These are phyloP conservation scores for Arachnomyces sp. DNA, from an alignment of 2,329 filamentous ascomycete species.

Conservation along the genomic window DNA sequence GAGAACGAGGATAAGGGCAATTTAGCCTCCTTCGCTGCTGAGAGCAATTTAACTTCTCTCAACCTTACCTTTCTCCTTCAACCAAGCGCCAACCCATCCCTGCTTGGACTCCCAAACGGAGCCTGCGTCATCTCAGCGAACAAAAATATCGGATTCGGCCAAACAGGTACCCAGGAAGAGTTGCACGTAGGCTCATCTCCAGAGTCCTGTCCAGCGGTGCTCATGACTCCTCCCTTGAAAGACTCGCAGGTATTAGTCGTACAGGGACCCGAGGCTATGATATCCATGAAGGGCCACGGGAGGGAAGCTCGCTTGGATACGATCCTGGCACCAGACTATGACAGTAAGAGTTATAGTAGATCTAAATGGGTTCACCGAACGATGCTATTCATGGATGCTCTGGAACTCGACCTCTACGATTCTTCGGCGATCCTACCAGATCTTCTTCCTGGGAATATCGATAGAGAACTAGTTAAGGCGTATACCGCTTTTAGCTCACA, in stretches of 20 bases:
- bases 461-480: constrained; percentile 8
- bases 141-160: constrained; percentile 10
- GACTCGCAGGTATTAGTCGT: constrained; percentile 8
- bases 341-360: background rate
- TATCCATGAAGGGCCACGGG: constrained; percentile 7
- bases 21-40: background rate
- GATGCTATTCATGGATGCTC: constrained; percentile 11
- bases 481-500: constrained; percentile 6
- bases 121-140: constrained; percentile 10
- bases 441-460: constrained; percentile 7
- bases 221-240: constrained; percentile 4
- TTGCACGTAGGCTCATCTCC: constrained; percentile 6
- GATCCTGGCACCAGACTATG: constrained; percentile 1
- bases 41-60: constrained; percentile 3
- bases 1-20: background rate
- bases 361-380: constrained; percentile 5
- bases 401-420: constrained; percentile 6
- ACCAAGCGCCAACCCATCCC: constrained; percentile 4
- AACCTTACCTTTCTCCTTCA: constrained; percentile 1
- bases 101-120: constrained; percentile 9
- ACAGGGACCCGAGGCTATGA: constrained; percentile 8
- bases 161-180: constrained; percentile 10
- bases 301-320: constrained; percentile 4
- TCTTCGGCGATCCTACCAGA: constrained; percentile 2
- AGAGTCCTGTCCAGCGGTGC: constrained; percentile 7